Evolutionary conservation across 1,139 yeast genomes (phyloP).

Genomic region (Arxiozyma bovina): DNA sequence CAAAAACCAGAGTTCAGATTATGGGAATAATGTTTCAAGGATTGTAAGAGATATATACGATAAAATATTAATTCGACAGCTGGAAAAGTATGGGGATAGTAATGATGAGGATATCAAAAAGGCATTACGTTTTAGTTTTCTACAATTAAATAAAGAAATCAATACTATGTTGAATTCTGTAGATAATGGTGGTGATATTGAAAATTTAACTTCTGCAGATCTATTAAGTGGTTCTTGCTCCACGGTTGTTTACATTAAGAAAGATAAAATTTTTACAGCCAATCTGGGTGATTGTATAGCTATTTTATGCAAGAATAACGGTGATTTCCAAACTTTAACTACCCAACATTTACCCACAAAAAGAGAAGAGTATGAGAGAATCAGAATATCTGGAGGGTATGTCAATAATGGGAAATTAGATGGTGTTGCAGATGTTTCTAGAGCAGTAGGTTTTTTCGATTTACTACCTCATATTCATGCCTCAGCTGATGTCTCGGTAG

Average conservation of each 20-base stretch:
- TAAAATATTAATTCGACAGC: constrained; percentile 53
- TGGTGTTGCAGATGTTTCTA: constrained; percentile 70
- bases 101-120: constrained; percentile 42
- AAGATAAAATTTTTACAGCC: constrained; percentile 65
- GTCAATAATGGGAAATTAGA: constrained; percentile 83
- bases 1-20: constrained; percentile 46
- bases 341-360: constrained; percentile 79
- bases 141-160: constrained; percentile 73
- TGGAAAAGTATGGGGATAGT: constrained; percentile 52
- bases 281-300: constrained; percentile 90
- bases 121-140: constrained; percentile 73
- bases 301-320: constrained; percentile 67
- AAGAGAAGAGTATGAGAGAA: constrained; percentile 72
- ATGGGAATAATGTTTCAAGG: constrained; percentile 65
- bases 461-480: constrained; percentile 83
- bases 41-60: constrained; percentile 76
- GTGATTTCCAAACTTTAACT: constrained; percentile 66
- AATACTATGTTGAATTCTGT: constrained; percentile 38
- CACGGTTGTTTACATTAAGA: constrained; percentile 70
- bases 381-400: constrained; percentile 84
- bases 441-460: constrained; percentile 88
- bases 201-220: constrained; percentile 49
- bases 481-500: constrained; percentile 67
- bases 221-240: constrained; percentile 79
- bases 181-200: constrained; percentile 29